phyloP scores from a whole-genome alignment of 2,329 filamentous ascomycete genomes.

The Lecanicillium sp. region DNA sequence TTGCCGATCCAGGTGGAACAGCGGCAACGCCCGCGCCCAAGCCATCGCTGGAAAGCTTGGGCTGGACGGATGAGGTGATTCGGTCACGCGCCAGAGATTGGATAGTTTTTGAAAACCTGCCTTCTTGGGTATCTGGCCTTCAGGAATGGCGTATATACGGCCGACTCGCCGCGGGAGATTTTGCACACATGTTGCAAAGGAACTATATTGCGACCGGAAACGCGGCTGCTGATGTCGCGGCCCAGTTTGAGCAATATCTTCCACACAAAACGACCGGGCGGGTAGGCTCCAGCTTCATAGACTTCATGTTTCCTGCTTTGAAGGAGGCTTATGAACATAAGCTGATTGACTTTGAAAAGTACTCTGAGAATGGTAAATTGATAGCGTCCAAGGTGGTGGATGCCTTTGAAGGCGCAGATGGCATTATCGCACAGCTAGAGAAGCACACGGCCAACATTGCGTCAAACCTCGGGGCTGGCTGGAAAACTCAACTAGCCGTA shows the following conservation, averaged over 20 bases:
- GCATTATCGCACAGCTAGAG: slow-evolving; percentile 5
- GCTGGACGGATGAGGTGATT: slow-evolving; percentile 1
- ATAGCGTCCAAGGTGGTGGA: background rate
- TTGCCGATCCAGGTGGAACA: slow-evolving; percentile 7
- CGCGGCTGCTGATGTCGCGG: background rate
- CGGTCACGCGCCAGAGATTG: background rate
- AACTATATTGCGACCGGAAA: background rate
- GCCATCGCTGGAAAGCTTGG: background rate
- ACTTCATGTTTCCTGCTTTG: background rate
- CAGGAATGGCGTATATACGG: slow-evolving; percentile 1
- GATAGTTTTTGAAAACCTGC: background rate
- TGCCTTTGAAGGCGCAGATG: background rate
- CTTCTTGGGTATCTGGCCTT: background rate
- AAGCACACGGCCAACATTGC: slow-evolving; percentile 7
- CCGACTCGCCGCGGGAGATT: slow-evolving; percentile 1
- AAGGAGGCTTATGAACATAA: slow-evolving; percentile 4
- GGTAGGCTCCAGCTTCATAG: slow-evolving; percentile 5
- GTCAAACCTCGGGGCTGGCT: background rate
- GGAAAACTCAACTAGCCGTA: background rate
- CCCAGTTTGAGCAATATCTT: slow-evolving; percentile 4
- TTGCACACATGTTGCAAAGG: background rate
- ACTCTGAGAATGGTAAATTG: slow-evolving; percentile 2
- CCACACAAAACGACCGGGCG: slow-evolving; percentile 1
- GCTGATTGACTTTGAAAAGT: slow-evolving; percentile 3
- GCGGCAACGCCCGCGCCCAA: background rate